These are phyloP conservation scores for Lignosus rhinocerotis DNA, from an alignment of 1,284 basidiomycete genomes.

Conservation along the genomic window DNA sequence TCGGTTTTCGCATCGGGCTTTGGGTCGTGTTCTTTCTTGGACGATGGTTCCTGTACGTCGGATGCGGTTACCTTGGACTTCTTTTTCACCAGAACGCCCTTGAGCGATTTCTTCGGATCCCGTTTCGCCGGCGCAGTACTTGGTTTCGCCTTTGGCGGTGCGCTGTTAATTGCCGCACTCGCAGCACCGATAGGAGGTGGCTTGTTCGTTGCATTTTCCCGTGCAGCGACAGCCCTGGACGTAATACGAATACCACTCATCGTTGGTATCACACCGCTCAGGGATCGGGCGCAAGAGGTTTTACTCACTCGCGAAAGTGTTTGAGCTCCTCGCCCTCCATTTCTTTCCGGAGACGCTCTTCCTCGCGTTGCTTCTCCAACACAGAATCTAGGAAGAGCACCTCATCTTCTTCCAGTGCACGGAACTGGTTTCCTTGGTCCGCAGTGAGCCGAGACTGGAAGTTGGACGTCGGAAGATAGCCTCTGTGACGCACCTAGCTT, in stretches of 20 bases:
- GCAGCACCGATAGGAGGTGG: conserved; percentile 31
- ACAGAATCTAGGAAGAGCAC: conserved; percentile 86
- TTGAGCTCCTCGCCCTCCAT: conserved; percentile 82
- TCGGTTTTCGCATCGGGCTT: conserved; percentile 11
- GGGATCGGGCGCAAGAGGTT: not conserved
- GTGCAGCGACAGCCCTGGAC: conserved; percentile 72
- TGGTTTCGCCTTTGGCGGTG: conserved; percentile 32
- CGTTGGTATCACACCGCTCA: conserved; percentile 15
- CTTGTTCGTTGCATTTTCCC: conserved; percentile 54
- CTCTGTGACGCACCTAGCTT: conserved; percentile 64
- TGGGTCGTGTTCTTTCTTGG: not conserved
- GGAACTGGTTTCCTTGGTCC: conserved; percentile 80
- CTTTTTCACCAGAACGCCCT: conserved; percentile 80
- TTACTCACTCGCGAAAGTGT: conserved; percentile 72
- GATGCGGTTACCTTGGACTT: conserved; percentile 46
- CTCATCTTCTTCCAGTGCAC: conserved; percentile 88
- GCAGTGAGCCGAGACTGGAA: conserved; percentile 1
- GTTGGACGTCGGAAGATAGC: conserved; percentile 4
- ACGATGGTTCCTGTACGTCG: conserved; percentile 7
- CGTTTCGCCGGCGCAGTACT: conserved; percentile 43
- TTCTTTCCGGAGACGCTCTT: conserved; percentile 72
- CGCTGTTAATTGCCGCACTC: conserved; percentile 4
- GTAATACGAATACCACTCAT: not conserved
- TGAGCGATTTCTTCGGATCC: conserved; percentile 61
- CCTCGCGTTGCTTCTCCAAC: conserved; percentile 71